Evolutionary conservation across 257 asterid genomes (phyloP).

Genomic region (Asclepias syriaca): DNA sequence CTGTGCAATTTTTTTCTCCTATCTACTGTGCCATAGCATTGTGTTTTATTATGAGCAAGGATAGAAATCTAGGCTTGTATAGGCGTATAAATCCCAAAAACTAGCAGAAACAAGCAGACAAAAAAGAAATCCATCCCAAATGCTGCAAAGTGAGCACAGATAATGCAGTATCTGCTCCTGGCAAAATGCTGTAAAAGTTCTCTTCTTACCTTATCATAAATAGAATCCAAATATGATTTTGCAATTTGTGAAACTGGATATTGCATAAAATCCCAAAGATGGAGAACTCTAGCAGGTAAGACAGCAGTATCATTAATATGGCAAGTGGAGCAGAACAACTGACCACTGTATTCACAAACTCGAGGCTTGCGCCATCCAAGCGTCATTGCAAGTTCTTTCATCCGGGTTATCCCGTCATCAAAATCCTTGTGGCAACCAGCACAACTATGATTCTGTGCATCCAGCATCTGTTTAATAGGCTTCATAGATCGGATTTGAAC

Average conservation of each 20-base stretch:
- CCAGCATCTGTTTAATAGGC: conserved; percentile 69
- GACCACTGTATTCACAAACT: conserved; percentile 84
- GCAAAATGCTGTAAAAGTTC: neutral
- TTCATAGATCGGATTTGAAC: conserved; percentile 55
- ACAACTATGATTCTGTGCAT: conserved; percentile 77
- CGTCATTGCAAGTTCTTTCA: conserved; percentile 59
- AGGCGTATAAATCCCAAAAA: neutral
- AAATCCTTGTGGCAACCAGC: conserved; percentile 82
- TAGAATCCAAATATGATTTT: conserved; percentile 85
- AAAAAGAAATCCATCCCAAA: too few relatives aligned
- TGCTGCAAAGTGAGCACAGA: neutral
- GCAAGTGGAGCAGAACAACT: conserved; percentile 81
- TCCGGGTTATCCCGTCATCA: conserved; percentile 60
- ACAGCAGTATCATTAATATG: conserved; percentile 80
- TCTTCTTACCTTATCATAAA: conserved; percentile 61
- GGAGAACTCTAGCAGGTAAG: conserved; percentile 89
- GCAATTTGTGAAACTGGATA: conserved; percentile 89
- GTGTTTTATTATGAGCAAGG: neutral
- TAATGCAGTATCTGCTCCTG: neutral
- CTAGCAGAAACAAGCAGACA: neutral
- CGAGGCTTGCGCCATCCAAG: conserved; percentile 99
- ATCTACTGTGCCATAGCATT: neutral
- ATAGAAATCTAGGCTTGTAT: neutral
- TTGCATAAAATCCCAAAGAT: conserved; percentile 78
- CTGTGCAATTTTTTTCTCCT: neutral